Percentiles rank a stretch among this genome's conserved stretches.
Conservation (phyloP, 768 basidiomycete species). For the Collybia mongolica region DNA sequence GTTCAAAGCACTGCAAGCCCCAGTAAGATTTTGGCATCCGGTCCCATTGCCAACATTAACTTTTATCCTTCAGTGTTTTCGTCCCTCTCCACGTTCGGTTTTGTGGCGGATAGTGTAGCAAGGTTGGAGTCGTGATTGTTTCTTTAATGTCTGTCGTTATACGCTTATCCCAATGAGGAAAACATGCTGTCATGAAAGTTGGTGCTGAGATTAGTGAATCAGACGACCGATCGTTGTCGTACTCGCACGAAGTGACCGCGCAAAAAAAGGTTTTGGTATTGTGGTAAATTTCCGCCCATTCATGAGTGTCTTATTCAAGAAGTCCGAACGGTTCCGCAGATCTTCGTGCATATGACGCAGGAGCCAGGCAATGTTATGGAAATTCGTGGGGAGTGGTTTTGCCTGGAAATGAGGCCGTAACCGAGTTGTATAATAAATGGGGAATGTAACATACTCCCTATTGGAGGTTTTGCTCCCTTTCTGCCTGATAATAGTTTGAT, state of each 20-base stretch:
- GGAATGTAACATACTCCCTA: too few species aligned
- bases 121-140: conserved; percentile 35
- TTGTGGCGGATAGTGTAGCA: conserved; percentile 55
- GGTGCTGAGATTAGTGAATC: too few species aligned
- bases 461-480: too few species aligned
- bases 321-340: conserved; percentile 11
- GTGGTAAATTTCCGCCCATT: conserved; percentile 5
- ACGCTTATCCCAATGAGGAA: too few species aligned
- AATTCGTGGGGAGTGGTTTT: too few species aligned
- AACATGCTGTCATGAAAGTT: too few species aligned
- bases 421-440: background rate
- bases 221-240: conserved; percentile 8
- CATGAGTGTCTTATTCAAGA: background rate
- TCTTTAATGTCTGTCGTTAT: background rate
- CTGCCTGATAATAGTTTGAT: too few species aligned
- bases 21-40: conserved; percentile 5
- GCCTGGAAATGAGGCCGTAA: too few species aligned
- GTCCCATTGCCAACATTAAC: background rate
- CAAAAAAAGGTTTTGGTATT: conserved; percentile 18
- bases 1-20: background rate
- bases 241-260: conserved; percentile 11
- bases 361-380: conserved; percentile 11
- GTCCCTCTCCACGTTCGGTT: conserved; percentile 45
- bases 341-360: conserved; percentile 8
- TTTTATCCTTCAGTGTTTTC: conserved; percentile 31